These are phyloP conservation scores for Hamamelis virginiana DNA, from an alignment of 164 flowering plant species.

Conservation along the genomic window DNA sequence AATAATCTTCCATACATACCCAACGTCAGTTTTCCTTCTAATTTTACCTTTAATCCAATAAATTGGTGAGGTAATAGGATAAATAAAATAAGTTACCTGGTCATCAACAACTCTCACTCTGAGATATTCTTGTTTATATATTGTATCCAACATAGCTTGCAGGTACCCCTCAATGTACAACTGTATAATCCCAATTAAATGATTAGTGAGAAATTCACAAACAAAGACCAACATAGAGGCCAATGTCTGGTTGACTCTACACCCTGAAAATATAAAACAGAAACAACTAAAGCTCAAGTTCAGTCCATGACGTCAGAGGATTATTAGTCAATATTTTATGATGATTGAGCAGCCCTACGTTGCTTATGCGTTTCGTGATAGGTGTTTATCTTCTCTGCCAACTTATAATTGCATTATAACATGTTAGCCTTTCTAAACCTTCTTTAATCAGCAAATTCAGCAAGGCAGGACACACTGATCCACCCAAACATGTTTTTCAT, in stretches of 20 bases:
- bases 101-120: slow-evolving; percentile 83
- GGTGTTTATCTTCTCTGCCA: too few species aligned
- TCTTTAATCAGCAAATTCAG: too few species aligned
- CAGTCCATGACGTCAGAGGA: background rate
- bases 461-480: too few species aligned
- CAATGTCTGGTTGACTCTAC: background rate
- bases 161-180: slow-evolving; percentile 91
- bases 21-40: background rate
- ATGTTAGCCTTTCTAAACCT: too few species aligned
- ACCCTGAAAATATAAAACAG: background rate
- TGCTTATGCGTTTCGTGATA: background rate
- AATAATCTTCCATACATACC: background rate
- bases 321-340: background rate
- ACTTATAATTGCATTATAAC: too few species aligned
- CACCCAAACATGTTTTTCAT: too few species aligned
- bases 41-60: background rate
- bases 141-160: slow-evolving; percentile 91
- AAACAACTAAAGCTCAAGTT: background rate
- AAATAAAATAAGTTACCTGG: slow-evolving; percentile 51
- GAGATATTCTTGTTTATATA: slow-evolving; percentile 89
- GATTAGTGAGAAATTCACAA: background rate
- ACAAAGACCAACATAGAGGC: background rate
- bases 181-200: slow-evolving; percentile 47
- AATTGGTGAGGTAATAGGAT: background rate
- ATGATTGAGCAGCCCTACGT: background rate